phyloP scores from a whole-genome alignment of 176 grass and related monocot genomes.

The Phoenix dactylifera region DNA sequence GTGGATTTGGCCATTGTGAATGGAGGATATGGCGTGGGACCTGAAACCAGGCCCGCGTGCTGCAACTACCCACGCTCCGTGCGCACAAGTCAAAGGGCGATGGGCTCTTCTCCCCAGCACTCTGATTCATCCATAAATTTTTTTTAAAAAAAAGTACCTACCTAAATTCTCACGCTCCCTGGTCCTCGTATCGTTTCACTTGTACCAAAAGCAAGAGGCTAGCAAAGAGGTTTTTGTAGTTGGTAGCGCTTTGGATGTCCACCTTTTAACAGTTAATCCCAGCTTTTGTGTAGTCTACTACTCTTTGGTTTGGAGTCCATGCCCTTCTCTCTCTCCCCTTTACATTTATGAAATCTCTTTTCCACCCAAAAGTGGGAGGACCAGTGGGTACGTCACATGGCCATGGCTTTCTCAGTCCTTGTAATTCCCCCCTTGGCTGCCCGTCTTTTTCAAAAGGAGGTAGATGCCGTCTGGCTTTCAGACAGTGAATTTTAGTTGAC shows the following conservation, averaged over 20 bases:
- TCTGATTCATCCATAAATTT: too few relatives aligned
- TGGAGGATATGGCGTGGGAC: too few relatives aligned
- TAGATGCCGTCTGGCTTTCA: too few relatives aligned
- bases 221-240: constrained; percentile 18
- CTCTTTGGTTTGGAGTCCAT: neutral
- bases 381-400: neutral
- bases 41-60: neutral
- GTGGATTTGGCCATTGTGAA: too few relatives aligned
- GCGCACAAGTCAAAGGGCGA: neutral
- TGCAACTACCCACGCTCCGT: neutral
- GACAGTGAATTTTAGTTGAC: too few relatives aligned
- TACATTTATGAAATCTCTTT: neutral
- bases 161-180: neutral
- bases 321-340: neutral
- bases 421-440: too few relatives aligned
- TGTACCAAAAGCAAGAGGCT: constrained; percentile 4
- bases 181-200: constrained; percentile 4
- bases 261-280: neutral
- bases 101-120: neutral
- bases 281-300: too few relatives aligned
- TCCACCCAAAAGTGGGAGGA: neutral
- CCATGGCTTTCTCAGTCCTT: neutral
- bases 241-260: constrained; percentile 6
- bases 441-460: too few relatives aligned
- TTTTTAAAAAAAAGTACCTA: too few relatives aligned